A percentile compares a stretch with the other conserved stretches of the same genome.
Evolutionary conservation across 2,329 filamentous ascomycete species (phyloP).

Genomic region (Diaporthe helianthi): DNA sequence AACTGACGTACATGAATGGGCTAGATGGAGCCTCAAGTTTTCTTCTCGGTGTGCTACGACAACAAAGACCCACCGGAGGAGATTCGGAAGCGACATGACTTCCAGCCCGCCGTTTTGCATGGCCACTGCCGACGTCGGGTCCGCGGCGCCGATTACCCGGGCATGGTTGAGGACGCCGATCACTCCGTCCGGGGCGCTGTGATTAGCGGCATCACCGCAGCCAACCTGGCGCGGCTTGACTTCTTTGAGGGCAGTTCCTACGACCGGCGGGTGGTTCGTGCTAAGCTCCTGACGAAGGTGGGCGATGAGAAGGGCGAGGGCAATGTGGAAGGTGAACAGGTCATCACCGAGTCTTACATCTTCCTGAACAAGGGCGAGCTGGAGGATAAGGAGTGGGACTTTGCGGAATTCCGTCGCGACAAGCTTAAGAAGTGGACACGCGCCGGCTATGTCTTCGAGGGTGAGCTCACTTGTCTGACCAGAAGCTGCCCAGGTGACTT

Average conservation of each 20-base stretch:
- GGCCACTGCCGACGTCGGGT: conserved; percentile 77
- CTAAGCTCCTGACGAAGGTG: conserved; percentile 56
- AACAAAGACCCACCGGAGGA: conserved; percentile 54
- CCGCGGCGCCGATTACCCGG: conserved; percentile 77
- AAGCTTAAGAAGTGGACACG: conserved; percentile 67
- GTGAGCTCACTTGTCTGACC: conserved; percentile 39
- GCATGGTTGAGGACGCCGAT: conserved; percentile 65
- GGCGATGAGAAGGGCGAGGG: conserved; percentile 49
- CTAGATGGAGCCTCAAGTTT: conserved; percentile 83
- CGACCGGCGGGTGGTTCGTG: conserved; percentile 58
- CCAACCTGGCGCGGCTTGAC: conserved; percentile 78
- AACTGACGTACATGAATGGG: neutral
- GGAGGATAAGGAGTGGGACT: conserved; percentile 85
- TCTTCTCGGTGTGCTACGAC: conserved; percentile 84
- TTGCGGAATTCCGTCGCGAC: conserved; percentile 79
- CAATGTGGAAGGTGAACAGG: conserved; percentile 53
- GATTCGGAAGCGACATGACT: conserved; percentile 63
- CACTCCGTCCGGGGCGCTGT: conserved; percentile 76
- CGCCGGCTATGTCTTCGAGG: conserved; percentile 55
- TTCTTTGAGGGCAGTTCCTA: conserved; percentile 84
- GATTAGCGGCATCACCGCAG: conserved; percentile 78
- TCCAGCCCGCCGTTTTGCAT: conserved; percentile 78
- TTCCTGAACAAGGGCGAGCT: conserved; percentile 60
- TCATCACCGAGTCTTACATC: conserved; percentile 69
- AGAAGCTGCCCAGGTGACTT: neutral